Conservation (phyloP, 345 rosid genomes). For the Acer yangbiense region DNA sequence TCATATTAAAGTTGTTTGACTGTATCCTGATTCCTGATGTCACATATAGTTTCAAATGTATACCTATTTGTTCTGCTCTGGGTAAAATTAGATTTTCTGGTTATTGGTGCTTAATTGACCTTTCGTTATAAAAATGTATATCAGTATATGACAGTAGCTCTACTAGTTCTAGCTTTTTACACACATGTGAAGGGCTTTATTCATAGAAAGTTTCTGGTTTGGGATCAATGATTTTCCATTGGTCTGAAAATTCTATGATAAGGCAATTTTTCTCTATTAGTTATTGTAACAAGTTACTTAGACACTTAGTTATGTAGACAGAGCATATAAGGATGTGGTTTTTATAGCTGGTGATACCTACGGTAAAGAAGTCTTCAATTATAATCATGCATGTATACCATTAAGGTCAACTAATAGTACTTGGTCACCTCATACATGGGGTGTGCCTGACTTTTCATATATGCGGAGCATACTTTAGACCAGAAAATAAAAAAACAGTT, state of each 20-base stretch:
- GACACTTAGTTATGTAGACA: not conserved
- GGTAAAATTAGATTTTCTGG: not conserved
- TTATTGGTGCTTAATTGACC: not conserved
- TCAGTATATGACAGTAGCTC: not conserved
- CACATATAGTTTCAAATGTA: conserved; percentile 1
- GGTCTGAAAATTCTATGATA: not conserved
- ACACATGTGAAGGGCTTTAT: not conserved
- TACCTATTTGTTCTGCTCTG: not conserved
- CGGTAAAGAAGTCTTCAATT: not conserved
- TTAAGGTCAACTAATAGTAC: not conserved
- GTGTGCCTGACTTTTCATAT: not conserved
- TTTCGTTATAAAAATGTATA: not conserved
- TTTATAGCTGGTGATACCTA: not conserved
- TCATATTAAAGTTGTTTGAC: not conserved
- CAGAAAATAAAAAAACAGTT: not conserved
- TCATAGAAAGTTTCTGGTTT: not conserved
- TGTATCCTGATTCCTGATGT: not conserved
- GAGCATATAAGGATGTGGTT: not conserved
- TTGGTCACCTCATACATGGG: not conserved
- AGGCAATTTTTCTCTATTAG: not conserved
- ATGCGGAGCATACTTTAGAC: not conserved
- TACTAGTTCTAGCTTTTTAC: not conserved
- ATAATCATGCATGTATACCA: not conserved
- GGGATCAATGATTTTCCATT: not conserved
- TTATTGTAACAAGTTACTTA: not conserved